phyloP scores from a whole-genome alignment of 1,139 yeast species.

The Wickerhamomyces sp. region DNA sequence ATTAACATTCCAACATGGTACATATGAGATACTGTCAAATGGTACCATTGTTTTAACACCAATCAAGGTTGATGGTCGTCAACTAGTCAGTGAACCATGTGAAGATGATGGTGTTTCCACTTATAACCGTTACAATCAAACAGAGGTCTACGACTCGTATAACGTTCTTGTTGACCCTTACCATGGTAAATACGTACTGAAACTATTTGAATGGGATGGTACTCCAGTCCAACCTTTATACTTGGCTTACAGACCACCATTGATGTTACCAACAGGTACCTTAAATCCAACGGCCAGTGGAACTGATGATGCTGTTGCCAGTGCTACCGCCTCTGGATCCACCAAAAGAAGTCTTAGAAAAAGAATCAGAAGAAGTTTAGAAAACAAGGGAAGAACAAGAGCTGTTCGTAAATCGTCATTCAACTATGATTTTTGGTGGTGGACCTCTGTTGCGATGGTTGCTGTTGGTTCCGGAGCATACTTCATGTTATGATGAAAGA shows the following conservation, averaged over 20 bases:
- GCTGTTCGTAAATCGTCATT: constrained; percentile 49
- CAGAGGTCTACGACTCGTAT: constrained; percentile 57
- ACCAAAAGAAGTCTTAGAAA: constrained; percentile 34
- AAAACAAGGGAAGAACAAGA: constrained; percentile 73
- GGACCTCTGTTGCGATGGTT: constrained; percentile 19
- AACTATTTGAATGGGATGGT: constrained; percentile 79
- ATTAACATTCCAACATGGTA: constrained; percentile 85
- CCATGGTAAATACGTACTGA: constrained; percentile 76
- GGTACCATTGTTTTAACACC: constrained; percentile 73
- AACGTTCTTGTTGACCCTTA: constrained; percentile 64
- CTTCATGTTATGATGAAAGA: constrained; percentile 6
- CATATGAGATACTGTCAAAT: constrained; percentile 54
- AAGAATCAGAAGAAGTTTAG: constrained; percentile 64
- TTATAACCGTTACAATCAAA: constrained; percentile 69
- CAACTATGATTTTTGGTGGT: constrained; percentile 51
- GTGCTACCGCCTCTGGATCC: constrained; percentile 25
- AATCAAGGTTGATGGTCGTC: constrained; percentile 86
- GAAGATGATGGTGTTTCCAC: constrained; percentile 46
- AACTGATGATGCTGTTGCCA: constrained; percentile 33
- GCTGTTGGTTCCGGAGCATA: constrained; percentile 19
- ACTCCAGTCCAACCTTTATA: constrained; percentile 80
- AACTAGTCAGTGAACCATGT: constrained; percentile 85
- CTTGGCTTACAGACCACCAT: constrained; percentile 87
- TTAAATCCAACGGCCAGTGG: constrained; percentile 70
- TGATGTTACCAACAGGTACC: constrained; percentile 91